A percentile compares a stretch with the other conserved stretches of the same genome.
Evolutionary conservation across 1,284 basidiomycete species (phyloP).

Genomic region (Trametes versicolor): DNA sequence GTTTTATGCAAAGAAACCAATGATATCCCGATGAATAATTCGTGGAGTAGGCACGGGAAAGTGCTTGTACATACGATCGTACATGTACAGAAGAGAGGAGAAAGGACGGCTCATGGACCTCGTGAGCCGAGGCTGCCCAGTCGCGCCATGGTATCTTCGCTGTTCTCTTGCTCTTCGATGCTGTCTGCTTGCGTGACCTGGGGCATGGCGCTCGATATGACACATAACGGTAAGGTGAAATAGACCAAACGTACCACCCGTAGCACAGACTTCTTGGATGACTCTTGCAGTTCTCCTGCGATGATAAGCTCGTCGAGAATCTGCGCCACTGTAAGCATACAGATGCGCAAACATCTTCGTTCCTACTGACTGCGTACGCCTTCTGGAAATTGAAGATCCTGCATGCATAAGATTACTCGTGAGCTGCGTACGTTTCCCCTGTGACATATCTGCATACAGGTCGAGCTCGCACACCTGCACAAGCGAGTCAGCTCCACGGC

Average conservation of each 20-base stretch:
- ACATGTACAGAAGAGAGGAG: background rate
- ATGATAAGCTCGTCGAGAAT: slow-evolving; percentile 99
- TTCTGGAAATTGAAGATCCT: slow-evolving; percentile 99
- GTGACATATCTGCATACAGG: slow-evolving; percentile 63
- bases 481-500: slow-evolving; percentile 10
- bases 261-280: slow-evolving; percentile 97
- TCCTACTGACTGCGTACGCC: slow-evolving; percentile 85
- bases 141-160: slow-evolving; percentile 80
- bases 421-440: slow-evolving; percentile 5
- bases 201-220: background rate
- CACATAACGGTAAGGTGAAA: background rate
- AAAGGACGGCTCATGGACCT: slow-evolving; percentile 29
- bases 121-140: slow-evolving; percentile 56
- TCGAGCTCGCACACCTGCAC: slow-evolving; percentile 94
- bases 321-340: slow-evolving; percentile 49
- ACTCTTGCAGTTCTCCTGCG: slow-evolving; percentile 97
- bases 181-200: slow-evolving; percentile 85
- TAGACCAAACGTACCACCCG: slow-evolving; percentile 69
- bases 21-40: too few relatives aligned
- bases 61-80: background rate
- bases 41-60: too few relatives aligned
- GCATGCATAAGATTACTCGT: slow-evolving; percentile 6
- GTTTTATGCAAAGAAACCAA: too few relatives aligned
- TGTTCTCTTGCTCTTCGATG: slow-evolving; percentile 84
- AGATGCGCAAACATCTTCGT: background rate